Percentiles rank a stretch among this genome's conserved stretches.
phyloP scores from a whole-genome alignment of 2,329 filamentous ascomycete species.

The Dactylellina drechsleri region DNA sequence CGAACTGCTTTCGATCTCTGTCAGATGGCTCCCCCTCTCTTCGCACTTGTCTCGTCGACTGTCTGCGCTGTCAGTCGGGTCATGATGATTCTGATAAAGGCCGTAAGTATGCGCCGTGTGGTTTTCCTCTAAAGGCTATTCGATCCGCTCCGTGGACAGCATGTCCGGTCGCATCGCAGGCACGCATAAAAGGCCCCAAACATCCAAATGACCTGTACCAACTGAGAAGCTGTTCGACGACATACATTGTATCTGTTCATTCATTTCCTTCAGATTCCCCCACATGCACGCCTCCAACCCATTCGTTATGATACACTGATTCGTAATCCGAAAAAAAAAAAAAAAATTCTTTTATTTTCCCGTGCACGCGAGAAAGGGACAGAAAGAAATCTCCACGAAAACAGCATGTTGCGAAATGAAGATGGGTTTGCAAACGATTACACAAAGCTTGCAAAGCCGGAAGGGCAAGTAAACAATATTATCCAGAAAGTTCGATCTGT shows the following conservation, averaged over 20 bases:
- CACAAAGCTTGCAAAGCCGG: constrained; percentile 10
- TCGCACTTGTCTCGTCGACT: constrained; percentile 7
- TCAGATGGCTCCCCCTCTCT: constrained; percentile 31
- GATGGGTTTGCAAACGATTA: constrained; percentile 24
- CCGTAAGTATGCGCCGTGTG: constrained; percentile 52
- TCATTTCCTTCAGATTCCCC: constrained; percentile 34
- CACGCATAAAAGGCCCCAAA: constrained; percentile 39
- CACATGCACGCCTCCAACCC: constrained; percentile 8
- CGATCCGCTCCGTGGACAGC: constrained; percentile 53
- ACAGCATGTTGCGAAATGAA: constrained; percentile 20
- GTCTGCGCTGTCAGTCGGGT: constrained; percentile 6
- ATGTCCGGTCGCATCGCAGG: constrained; percentile 47
- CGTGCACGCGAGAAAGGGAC: background rate
- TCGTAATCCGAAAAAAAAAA: constrained; percentile 32
- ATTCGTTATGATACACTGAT: constrained; percentile 7
- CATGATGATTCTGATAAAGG: constrained; percentile 18
- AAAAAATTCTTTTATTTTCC: background rate
- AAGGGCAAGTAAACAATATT: constrained; percentile 27
- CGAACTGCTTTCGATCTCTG: constrained; percentile 37
- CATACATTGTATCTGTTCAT: background rate
- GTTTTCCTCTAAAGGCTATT: constrained; percentile 47
- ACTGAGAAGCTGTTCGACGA: constrained; percentile 45
- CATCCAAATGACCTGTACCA: constrained; percentile 42
- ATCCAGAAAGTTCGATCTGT: background rate
- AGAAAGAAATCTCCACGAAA: constrained; percentile 2